Base-by-base conservation (phyloP, 2,329 filamentous ascomycete genomes). In the Proliferodiscus dingleyae region DNA sequence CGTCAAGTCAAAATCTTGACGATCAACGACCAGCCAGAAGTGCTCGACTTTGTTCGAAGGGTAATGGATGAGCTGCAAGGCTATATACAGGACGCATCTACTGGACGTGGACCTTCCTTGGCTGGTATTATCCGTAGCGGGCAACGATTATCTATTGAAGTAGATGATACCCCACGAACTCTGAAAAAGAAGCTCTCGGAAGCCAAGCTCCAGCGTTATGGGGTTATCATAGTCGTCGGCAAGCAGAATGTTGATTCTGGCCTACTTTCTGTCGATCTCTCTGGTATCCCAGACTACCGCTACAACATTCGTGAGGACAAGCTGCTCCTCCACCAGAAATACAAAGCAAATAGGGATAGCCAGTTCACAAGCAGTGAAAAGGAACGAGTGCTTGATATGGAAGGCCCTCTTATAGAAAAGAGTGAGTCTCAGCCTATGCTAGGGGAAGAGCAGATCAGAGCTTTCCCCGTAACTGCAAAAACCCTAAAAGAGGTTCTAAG, bases 1-100 rank as follows among this genome's bases (percentile, higher is more conserved):
- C 78, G 81, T 5, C 89, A 93, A 61, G 83, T 80, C 33, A 79
- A 85, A 37, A 76, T 95, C 45, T 66, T 93, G 24, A 85, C 86
- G 0, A 74, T 91, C 43, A 89, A 86, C 57, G 73, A 81, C 39
- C 74, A 72, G 3, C 24, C 52, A 22, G 24, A 47, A n/a, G 50
- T 61, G 22, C 43, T 64, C 7, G 48, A 55, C 6, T 63, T 52
- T 41, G 62, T 61, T 6, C 32, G 54, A 6, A 26, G 49, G 22
- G 50, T 52, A 32, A 46, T 50, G 32, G 34, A 41, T n/a, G 36
- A 18, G 15, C 28, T 56, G 4, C 44, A 44, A 26, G 23, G 32
- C 15, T 33, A 24, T 8, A 23, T n/a, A n/a, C n/a, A n/a, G n/a
- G n/a, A n/a, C n/a, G n/a, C n/a, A 8, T 18, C 46, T 29, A 8